Base-by-base conservation (phyloP, 371 early-diverging fungal species). In the Blakeslea trispora region DNA sequence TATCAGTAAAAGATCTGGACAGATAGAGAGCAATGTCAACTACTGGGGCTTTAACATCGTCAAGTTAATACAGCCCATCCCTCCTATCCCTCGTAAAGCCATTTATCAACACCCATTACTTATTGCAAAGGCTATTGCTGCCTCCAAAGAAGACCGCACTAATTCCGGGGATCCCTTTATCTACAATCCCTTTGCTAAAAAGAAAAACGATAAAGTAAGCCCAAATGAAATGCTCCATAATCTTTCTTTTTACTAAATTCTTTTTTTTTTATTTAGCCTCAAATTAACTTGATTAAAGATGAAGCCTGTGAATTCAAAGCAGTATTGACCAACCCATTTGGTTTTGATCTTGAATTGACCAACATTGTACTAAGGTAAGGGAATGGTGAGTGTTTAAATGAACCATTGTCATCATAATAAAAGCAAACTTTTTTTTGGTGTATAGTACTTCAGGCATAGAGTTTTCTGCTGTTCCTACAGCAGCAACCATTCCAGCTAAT, bases 301-400 rank as follows among this genome's bases (percentile, higher is more conserved):
- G 93, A 93, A 63, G 58, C 77, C 0, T 83, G 84, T 6, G 84
- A 86, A 45, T 87, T 91, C 64, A 86, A 88, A 45, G 83, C 91
- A 1, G 75, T 77, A 0, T 67, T 93, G 13, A 74, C 87, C 3
- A 93, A 93, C 64, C 91, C 91, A 5, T 92, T 90, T 72, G 83
- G 86, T 6, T 90, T 93, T 63, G 91, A 91, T 50, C 59, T 93
- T 42, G 92, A 91, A 35, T 63, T 91, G 7, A 86, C 86, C 32
- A 80, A 81, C 50, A 78, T 91, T 18, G 63, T 72, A 14, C 60
- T 92, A 10, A 79, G 77, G 89, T 88, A 73, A 59, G 65, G n/a
- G 15, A 1, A 24, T 2, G 22, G 1, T 44, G 45, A 7, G 6
- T 44, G 21, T 44, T 9, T 14, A 42, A 42, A 22, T 9, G 14